phyloP scores from a whole-genome alignment of 805 yeast genomes.

The Pichia sporocuriosa region DNA sequence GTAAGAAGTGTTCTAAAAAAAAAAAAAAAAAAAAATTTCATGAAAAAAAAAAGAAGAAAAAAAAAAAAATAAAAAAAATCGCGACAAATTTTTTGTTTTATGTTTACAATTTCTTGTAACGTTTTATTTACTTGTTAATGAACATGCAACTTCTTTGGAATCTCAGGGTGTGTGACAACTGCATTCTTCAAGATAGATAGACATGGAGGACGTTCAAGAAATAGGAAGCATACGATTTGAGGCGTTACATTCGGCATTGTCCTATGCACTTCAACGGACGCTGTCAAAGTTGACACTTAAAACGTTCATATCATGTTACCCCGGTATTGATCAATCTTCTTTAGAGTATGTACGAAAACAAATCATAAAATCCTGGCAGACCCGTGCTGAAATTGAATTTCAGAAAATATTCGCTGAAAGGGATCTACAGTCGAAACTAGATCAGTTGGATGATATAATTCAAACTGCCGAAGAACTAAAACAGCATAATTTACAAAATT shows the following conservation, averaged over 20 bases:
- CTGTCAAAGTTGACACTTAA: slow-evolving; percentile 39
- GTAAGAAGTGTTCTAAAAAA: background rate
- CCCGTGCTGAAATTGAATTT: slow-evolving; percentile 38
- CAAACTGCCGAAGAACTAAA: slow-evolving; percentile 28
- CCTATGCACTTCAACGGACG: slow-evolving; percentile 35
- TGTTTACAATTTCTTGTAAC: too few species aligned
- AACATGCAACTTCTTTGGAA: too few species aligned
- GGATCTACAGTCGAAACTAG: slow-evolving; percentile 35
- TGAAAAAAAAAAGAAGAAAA: slow-evolving; percentile 3
- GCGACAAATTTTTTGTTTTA: slow-evolving; percentile 2
- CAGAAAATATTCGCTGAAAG: slow-evolving; percentile 41
- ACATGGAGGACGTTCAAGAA: background rate
- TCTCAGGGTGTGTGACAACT: too few species aligned
- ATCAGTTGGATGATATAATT: slow-evolving; percentile 43
- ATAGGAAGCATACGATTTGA: slow-evolving; percentile 24
- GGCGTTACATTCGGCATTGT: slow-evolving; percentile 29
- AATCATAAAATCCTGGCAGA: slow-evolving; percentile 38
- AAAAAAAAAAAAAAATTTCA: background rate
- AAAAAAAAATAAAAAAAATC: slow-evolving; percentile 2
- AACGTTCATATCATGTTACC: slow-evolving; percentile 40
- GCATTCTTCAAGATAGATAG: background rate
- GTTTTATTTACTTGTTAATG: too few species aligned
- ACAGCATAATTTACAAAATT: too few species aligned
- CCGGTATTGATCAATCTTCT: slow-evolving; percentile 35
- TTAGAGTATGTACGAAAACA: slow-evolving; percentile 41